These are phyloP conservation scores for Metarhizium anisopliae DNA, from an alignment of 2,329 filamentous ascomycete genomes.

Conservation along the genomic window DNA sequence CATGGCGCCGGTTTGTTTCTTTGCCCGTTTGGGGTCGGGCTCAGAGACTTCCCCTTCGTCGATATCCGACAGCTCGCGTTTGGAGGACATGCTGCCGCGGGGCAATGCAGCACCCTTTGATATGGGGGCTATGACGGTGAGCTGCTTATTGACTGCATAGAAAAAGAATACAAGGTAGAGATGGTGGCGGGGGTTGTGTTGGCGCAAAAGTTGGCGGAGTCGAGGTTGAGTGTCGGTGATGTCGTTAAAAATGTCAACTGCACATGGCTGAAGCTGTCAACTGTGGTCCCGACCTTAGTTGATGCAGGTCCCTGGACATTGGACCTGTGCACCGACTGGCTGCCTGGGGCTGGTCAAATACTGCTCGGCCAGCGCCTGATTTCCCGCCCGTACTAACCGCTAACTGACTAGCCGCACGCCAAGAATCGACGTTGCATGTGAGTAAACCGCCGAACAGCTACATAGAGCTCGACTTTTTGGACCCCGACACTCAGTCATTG, in stretches of 20 bases:
- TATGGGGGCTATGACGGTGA: neutral
- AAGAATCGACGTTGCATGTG: neutral
- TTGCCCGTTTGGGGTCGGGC: slow-evolving; percentile 17
- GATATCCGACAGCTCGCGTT: slow-evolving; percentile 22
- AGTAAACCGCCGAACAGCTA: neutral
- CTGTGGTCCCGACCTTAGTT: too few species aligned
- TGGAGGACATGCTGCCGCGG: slow-evolving; percentile 22
- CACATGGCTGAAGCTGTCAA: too few species aligned
- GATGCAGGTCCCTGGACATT: too few species aligned
- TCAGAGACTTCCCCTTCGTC: slow-evolving; percentile 19
- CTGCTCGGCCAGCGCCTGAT: neutral
- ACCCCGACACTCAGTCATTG: neutral
- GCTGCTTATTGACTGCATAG: neutral
- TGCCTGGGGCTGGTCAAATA: too few species aligned
- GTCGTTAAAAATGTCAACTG: neutral
- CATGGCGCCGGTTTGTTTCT: slow-evolving; percentile 17
- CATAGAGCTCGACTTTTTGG: neutral
- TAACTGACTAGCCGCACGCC: neutral
- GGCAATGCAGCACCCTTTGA: neutral
- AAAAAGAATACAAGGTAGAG: neutral
- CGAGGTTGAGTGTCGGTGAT: neutral
- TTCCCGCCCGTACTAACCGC: neutral
- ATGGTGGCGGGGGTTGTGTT: neutral
- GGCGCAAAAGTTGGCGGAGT: neutral
- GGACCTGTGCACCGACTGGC: too few species aligned